These are phyloP conservation scores for Malassezia nana DNA, from an alignment of 1,284 basidiomycete genomes.

Conservation along the genomic window DNA sequence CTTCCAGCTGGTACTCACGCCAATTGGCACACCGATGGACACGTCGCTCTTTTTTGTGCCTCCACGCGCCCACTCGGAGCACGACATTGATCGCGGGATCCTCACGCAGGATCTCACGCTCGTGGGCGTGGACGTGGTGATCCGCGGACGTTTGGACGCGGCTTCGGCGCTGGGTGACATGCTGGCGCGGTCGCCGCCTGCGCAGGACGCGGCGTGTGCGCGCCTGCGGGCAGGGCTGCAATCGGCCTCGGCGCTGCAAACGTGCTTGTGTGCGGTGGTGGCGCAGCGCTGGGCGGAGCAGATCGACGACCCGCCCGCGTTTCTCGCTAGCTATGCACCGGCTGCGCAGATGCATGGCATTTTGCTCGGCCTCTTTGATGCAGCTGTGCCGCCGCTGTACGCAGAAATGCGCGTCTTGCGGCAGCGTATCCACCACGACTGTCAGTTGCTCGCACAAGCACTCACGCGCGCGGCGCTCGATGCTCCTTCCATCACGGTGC, in stretches of 20 bases:
- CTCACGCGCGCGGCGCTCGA: constrained; percentile 80
- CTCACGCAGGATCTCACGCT: constrained; percentile 80
- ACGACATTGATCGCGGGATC: constrained; percentile 96
- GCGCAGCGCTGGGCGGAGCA: constrained; percentile 78
- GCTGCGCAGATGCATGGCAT: constrained; percentile 53
- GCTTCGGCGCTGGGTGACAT: constrained; percentile 70
- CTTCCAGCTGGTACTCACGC: constrained; percentile 74
- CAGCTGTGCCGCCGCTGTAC: constrained; percentile 64
- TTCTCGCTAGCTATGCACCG: constrained; percentile 23
- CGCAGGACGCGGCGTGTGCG: constrained; percentile 49
- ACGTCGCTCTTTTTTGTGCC: constrained; percentile 61
- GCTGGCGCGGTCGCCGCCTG: constrained; percentile 53
- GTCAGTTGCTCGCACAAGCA: constrained; percentile 64
- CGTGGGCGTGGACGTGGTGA: constrained; percentile 65
- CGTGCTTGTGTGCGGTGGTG: constrained; percentile 71
- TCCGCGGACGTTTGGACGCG: constrained; percentile 71
- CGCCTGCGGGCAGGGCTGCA: constrained; percentile 68
- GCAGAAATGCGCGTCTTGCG: constrained; percentile 82
- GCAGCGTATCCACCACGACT: constrained; percentile 69
- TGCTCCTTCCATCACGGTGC: constrained; percentile 62
- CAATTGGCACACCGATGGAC: constrained; percentile 73
- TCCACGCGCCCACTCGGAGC: constrained; percentile 53
- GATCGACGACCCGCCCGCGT: constrained; percentile 19
- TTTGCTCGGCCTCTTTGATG: constrained; percentile 65
- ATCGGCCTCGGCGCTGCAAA: constrained; percentile 82